Base-by-base conservation (phyloP, 1,284 basidiomycete species). In the Coniophora puteana region DNA sequence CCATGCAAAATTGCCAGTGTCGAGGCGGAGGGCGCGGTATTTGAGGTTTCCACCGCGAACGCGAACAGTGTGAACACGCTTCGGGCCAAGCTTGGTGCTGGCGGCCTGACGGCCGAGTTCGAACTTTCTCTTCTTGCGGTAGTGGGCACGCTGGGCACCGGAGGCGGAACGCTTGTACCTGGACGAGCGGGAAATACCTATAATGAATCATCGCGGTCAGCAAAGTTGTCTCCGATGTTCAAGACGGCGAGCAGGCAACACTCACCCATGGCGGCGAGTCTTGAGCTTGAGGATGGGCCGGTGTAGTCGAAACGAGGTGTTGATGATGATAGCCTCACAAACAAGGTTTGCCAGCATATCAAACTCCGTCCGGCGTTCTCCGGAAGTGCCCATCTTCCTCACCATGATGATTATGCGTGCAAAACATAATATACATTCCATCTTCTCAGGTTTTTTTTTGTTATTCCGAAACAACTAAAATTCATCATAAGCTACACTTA, bases 81-180 rank as follows among this genome's bases (percentile, higher is more conserved):
- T 97, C 47, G 84, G 62, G 44, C 93, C 91, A 53, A 97, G 83
- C 77, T 90, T 96, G 65, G 93, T 97, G 80, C 75, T 92, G 51
- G 93, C 94, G 45, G 93, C 74, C 68, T 96, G 93, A 66, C 93
- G 92, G 65, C 92, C 93, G 63, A 96, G 86, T 78, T 96, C 93
- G 72, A 95, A 95, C 76, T 95, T 95, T 86, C 93, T 83, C 87
- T 95, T 96, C 80, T 96, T 96, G 76, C 93, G 89, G 76, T 93
- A 93, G 74, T 91, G 85, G 53, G 93, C 87, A 62, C 91, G 87
- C 69, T 94, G 90, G 51, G 92, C 93, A 64, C 93, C 93, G 38
- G 90, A 85, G 57, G 80, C 86, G 55, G 91, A 89, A 66, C 93
- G 89, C 74, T 96, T 96, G 81, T 96, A 91, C 66, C 93, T 80